A percentile compares a stretch with the other conserved stretches of the same genome.
Evolutionary conservation across 2,329 filamentous ascomycete genomes (phyloP).

Genomic region (Coniochaeta sp.): DNA sequence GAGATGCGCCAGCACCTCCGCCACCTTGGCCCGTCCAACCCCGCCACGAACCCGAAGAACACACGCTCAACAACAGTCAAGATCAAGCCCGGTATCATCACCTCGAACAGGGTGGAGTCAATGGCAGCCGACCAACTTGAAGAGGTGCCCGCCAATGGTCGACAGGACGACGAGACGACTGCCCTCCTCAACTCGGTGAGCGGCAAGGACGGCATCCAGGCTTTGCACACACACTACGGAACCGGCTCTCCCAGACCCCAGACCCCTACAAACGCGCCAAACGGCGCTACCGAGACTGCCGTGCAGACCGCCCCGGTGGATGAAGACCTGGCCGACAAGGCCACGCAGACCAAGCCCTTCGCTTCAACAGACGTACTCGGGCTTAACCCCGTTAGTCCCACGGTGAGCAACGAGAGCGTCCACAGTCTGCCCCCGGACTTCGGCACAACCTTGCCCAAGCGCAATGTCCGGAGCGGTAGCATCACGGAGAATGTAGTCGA

Average conservation of each 20-base stretch:
- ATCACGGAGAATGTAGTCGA: conserved; percentile 74
- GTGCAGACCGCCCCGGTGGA: conserved; percentile 14
- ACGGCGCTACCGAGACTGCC: conserved; percentile 7
- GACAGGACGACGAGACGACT: conserved; percentile 30
- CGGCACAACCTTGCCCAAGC: conserved; percentile 11
- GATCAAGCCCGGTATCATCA: conserved; percentile 45
- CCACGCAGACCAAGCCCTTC: conserved; percentile 8
- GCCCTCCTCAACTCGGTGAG: conserved; percentile 42
- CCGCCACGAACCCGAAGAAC: conserved; percentile 55
- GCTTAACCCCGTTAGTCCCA: conserved; percentile 12
- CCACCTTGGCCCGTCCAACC: conserved; percentile 60
- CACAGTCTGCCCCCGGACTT: conserved; percentile 8
- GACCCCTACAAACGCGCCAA: conserved; percentile 5
- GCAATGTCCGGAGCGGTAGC: conserved; percentile 60
- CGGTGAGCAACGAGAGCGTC: conserved; percentile 12
- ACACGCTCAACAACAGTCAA: conserved; percentile 59
- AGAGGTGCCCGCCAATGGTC: neutral
- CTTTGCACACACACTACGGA: conserved; percentile 46
- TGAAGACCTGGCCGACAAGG: conserved; percentile 12
- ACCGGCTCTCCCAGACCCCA: conserved; percentile 23
- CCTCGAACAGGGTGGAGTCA: conserved; percentile 7
- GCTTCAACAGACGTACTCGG: neutral
- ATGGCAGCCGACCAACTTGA: neutral
- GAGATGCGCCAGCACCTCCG: conserved; percentile 59
- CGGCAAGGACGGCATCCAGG: conserved; percentile 60